Percentiles rank a stretch among this genome's conserved stretches.
Conservation (phyloP, 1,139 yeast species). For the Nadsonia starkeyi-henricii region DNA sequence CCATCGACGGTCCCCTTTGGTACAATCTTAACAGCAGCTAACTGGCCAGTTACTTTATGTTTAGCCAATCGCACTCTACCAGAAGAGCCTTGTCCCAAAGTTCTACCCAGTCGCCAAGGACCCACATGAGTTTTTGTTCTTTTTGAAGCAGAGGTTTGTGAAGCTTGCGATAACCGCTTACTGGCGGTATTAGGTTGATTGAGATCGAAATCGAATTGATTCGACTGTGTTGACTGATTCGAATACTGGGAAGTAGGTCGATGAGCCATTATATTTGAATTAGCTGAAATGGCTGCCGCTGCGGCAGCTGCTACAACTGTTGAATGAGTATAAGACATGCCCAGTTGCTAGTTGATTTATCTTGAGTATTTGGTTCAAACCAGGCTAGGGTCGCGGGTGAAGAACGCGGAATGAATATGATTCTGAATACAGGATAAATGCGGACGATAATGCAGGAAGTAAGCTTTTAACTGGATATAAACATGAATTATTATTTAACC, state of each 20-base stretch:
- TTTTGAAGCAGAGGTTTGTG: slow-evolving; percentile 35
- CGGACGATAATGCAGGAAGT: not conserved
- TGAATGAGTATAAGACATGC: not conserved
- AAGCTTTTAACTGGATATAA: too few relatives aligned
- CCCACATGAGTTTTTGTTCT: slow-evolving; percentile 69
- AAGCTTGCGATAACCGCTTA: slow-evolving; percentile 48
- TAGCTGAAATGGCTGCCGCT: not conserved
- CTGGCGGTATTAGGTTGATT: slow-evolving; percentile 27
- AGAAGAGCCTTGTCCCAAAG: slow-evolving; percentile 89
- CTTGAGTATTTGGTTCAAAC: too few relatives aligned
- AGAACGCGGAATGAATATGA: not conserved
- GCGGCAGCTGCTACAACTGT: not conserved
- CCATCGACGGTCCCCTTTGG: slow-evolving; percentile 58
- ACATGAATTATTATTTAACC: too few relatives aligned
- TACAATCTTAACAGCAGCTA: slow-evolving; percentile 94
- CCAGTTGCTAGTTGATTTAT: not conserved
- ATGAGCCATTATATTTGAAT: not conserved
- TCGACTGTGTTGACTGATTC: not conserved
- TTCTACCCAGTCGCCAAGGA: slow-evolving; percentile 92
- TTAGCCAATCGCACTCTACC: slow-evolving; percentile 90
- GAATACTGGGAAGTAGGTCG: not conserved
- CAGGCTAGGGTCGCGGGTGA: too few relatives aligned
- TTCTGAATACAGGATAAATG: not conserved
- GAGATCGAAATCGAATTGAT: not conserved
- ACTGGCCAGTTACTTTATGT: slow-evolving; percentile 67